Evolutionary conservation across 305 asterid species (phyloP).

Genomic region (Coffea humblotiana): DNA sequence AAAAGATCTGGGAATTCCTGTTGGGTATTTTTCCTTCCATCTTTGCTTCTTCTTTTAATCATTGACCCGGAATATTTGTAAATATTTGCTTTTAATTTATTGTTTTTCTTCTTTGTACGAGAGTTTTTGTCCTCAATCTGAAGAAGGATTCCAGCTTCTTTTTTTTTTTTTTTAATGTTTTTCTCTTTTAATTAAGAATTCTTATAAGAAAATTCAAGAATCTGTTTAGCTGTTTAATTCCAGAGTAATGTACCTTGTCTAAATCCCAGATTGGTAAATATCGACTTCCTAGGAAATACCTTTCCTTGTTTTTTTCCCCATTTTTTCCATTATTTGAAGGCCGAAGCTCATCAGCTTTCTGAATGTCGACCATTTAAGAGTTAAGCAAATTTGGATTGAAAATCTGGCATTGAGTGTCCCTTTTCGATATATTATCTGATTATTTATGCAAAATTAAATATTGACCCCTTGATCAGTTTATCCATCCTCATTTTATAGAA

Average conservation of each 20-base stretch:
- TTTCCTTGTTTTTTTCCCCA: neutral
- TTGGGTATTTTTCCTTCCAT: conserved; percentile 12
- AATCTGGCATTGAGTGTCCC: neutral
- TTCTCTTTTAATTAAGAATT: too few relatives aligned
- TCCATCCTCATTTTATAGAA: conserved; percentile 8
- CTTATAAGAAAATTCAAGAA: conserved; percentile 5
- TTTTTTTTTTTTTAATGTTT: neutral
- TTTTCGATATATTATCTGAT: neutral
- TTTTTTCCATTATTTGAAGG: too few relatives aligned
- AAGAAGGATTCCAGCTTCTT: neutral
- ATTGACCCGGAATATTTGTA: neutral
- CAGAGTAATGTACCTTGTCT: conserved; percentile 3
- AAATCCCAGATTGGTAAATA: conserved; percentile 3
- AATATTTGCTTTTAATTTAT: neutral
- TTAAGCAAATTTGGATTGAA: conserved; percentile 4
- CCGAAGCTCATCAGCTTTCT: neutral
- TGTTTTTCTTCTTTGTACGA: neutral
- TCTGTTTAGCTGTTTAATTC: neutral
- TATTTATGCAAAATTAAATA: neutral
- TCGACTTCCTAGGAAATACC: neutral
- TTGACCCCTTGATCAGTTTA: conserved; percentile 5
- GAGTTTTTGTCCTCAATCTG: neutral
- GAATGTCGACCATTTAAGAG: conserved; percentile 17
- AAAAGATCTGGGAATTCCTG: conserved; percentile 14
- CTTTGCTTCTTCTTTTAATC: neutral